Evolutionary conservation across 805 yeast genomes (phyloP), one percentile per base, ranked within the genome.

Genomic region (Candida piceae): DNA sequence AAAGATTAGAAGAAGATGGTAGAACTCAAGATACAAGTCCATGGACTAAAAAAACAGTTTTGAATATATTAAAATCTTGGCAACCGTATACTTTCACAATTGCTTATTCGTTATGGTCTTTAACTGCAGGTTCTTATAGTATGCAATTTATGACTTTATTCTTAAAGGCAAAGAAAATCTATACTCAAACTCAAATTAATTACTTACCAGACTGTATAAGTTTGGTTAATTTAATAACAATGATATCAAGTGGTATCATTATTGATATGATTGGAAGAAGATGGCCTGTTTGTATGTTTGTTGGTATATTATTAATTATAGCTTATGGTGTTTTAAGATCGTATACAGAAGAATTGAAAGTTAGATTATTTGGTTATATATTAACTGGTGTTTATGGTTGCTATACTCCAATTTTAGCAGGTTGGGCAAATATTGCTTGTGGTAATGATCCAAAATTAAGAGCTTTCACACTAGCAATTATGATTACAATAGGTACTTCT

Each of bases 361-460:
- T 49, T n/a, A 48, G 53, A 30, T 40, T 49, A 25, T 48, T 48
- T 20, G 60, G 55, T 15, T 55, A 44, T 38, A 42, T 39, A 21
- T 29, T 55, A 25, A 39, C 42, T 22, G 54, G 52, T 36, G 52
- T 45, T 8, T 47, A 49, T 31, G 52, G 52, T 45, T 76, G 81
- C 24, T 81, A 79, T 4, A 83, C 78, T 42, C 72, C 84, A 0
- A 65, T 72, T 0, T 72, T 74, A 52, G 73, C 78, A 35, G 74
- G 82, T 0, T 78, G 84, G 83, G 80, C 80, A 3, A 77, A 78
- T 46, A 62, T 74, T 32, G 73, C 75, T 1, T 74, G 80, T 42
- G 48, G 49, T 11, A 46, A 46, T 12, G 45, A 49, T 34, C 56
- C 51, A 16, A 41, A 44, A 21, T 35, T 55, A 24, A 42, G 59